These are phyloP conservation scores for Lentinula novae-zelandiae DNA, from an alignment of 1,284 basidiomycete species.

Conservation along the genomic window DNA sequence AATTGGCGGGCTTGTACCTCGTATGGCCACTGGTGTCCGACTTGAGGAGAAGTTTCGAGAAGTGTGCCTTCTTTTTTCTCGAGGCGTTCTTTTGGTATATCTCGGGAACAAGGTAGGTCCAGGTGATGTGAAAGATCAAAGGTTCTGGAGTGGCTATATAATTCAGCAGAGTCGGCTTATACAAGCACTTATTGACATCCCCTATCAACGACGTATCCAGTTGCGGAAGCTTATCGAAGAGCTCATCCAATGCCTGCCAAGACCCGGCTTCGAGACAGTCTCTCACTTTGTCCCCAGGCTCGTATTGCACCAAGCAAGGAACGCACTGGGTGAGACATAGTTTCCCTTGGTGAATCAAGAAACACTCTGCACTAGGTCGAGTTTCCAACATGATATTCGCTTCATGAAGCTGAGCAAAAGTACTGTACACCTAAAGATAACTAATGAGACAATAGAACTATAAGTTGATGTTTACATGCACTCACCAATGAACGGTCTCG, in stretches of 20 bases:
- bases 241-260: not conserved
- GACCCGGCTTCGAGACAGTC: not conserved
- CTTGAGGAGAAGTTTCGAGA: too few species aligned
- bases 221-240: not conserved
- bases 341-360: slow-evolving; percentile 10
- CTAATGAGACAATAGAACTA: too few species aligned
- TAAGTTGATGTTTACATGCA: too few species aligned
- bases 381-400: not conserved
- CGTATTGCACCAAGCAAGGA: not conserved
- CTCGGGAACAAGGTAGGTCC: too few species aligned
- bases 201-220: not conserved
- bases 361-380: too few species aligned
- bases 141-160: not conserved
- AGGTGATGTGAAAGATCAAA: too few species aligned
- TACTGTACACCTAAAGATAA: slow-evolving; percentile 9
- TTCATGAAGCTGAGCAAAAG: slow-evolving; percentile 3
- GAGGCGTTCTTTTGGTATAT: too few species aligned
- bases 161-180: not conserved
- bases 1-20: too few species aligned
- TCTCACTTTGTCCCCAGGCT: not conserved
- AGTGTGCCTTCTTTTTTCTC: not conserved
- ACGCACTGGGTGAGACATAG: not conserved
- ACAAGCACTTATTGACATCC: not conserved
- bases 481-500: slow-evolving; percentile 31
- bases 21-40: too few species aligned